Base-by-base conservation (phyloP, 305 asterid species). In the Fraxinus floribunda region DNA sequence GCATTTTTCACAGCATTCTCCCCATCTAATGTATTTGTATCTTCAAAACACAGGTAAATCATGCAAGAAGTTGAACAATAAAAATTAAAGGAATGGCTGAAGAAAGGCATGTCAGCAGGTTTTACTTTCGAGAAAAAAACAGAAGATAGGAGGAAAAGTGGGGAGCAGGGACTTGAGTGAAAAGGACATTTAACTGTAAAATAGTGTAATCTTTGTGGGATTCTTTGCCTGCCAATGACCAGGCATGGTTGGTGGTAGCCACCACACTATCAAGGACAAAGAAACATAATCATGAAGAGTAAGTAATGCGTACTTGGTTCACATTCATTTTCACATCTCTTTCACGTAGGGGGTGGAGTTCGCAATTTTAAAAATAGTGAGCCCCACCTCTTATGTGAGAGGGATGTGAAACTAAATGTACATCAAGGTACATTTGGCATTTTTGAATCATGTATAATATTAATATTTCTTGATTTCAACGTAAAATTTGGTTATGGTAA, bases 141-240 rank as follows among this genome's bases (percentile, higher is more conserved):
- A 80, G 75, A 76, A 77, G 81, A 75, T 62, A 77, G 82, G 79
- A 75, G 85, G 81, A 82, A 49, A 78, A 77, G 81, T 78, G 84
- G 75, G 76, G 76, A 78, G 44, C 62, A 79, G 71, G 79, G 81
- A 75, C 55, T 76, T 81, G 86, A 83, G 86, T 55, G 88, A 80
- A 75, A 81, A 85, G 72, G 83, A 85, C 86, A 62, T 82, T 85
- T 83, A 85, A 82, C 83, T 85, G 83, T 86, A 75, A 74, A 85
- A 57, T 77, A 83, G 62, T 77, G 85, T 83, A 36, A 90, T 90
- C 90, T 89, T 84, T 88, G 90, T 85, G 88, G 90, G 91, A 88
- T 89, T 89, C 87, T 87, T 82, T 87, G 91, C 90, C 87, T 84
- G 90, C 89, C 89, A 79, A 60, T 82, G 86, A 86, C 88, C 83